phyloP scores from a whole-genome alignment of 1,284 basidiomycete species.

The Marasmius tenuissimus region DNA sequence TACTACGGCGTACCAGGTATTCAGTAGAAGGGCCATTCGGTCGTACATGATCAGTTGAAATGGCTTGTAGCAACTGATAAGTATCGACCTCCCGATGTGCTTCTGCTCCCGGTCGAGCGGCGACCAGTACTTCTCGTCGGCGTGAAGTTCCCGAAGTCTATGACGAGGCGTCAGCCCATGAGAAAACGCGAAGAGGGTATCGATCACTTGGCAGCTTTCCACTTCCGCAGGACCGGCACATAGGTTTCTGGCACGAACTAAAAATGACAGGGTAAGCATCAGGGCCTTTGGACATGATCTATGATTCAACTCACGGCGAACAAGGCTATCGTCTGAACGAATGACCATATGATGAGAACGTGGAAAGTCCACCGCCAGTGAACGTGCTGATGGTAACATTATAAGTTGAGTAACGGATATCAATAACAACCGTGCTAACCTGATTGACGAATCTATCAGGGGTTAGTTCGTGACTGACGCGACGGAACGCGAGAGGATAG shows the following conservation, averaged over 20 bases:
- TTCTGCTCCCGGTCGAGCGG: conserved; percentile 50
- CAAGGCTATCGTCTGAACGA: conserved; percentile 44
- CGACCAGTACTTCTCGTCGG: conserved; percentile 54
- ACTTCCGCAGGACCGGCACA: conserved; percentile 59
- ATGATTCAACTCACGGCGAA: conserved; percentile 40
- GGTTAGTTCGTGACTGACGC: neutral
- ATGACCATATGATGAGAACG: conserved; percentile 64
- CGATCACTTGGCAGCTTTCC: conserved; percentile 49
- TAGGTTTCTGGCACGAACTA: conserved; percentile 78
- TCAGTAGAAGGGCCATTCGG: conserved; percentile 74
- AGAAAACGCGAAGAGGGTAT: conserved; percentile 30
- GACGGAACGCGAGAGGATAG: neutral
- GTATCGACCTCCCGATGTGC: conserved; percentile 45
- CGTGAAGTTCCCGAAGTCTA: conserved; percentile 58
- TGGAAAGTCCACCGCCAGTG: conserved; percentile 83
- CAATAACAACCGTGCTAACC: conserved; percentile 18
- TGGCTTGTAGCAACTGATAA: conserved; percentile 60
- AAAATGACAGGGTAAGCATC: conserved; percentile 26
- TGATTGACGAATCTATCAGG: conserved; percentile 38
- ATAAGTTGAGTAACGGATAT: conserved; percentile 29
- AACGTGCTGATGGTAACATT: conserved; percentile 45
- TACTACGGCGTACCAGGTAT: conserved; percentile 51
- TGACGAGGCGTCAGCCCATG: conserved; percentile 22
- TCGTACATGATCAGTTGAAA: conserved; percentile 74
- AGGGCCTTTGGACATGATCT: conserved; percentile 8